These are phyloP conservation scores for Begonia masoniana DNA, from an alignment of 306 rosid species.

Conservation along the genomic window DNA sequence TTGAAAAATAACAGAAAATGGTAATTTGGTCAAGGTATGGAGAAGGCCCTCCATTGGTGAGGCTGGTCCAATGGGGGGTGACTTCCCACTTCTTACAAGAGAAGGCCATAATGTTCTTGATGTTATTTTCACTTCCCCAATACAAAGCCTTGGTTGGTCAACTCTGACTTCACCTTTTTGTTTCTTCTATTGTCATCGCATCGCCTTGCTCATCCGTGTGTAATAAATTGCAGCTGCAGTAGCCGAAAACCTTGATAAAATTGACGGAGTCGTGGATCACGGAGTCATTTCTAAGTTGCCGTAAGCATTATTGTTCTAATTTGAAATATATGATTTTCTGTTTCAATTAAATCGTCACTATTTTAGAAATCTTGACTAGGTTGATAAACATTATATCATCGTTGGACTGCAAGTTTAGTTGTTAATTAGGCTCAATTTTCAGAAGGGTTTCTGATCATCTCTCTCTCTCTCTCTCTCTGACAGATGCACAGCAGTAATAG, in stretches of 20 bases:
- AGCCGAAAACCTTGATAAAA: constrained; percentile 40
- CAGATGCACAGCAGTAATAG: constrained; percentile 28
- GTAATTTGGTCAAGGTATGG: constrained; percentile 53
- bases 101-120: constrained; percentile 81
- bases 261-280: constrained; percentile 60
- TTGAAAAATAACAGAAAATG: too few relatives aligned
- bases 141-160: constrained; percentile 50
- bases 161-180: not conserved
- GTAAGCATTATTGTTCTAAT: constrained; percentile 29
- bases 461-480: not conserved
- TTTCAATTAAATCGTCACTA: not conserved
- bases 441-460: too few relatives aligned
- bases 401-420: not conserved
- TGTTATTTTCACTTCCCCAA: constrained; percentile 85
- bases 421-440: not conserved
- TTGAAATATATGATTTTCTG: not conserved
- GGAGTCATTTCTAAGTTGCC: constrained; percentile 67
- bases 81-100: constrained; percentile 57
- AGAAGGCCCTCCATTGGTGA: constrained; percentile 68
- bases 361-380: not conserved
- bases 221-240: constrained; percentile 46
- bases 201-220: constrained; percentile 7
- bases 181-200: constrained; percentile 2
- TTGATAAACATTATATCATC: not conserved
- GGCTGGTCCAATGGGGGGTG: constrained; percentile 72